phyloP scores from a whole-genome alignment of 202 grass and related monocot genomes.

The Schoenoplectus triqueter region DNA sequence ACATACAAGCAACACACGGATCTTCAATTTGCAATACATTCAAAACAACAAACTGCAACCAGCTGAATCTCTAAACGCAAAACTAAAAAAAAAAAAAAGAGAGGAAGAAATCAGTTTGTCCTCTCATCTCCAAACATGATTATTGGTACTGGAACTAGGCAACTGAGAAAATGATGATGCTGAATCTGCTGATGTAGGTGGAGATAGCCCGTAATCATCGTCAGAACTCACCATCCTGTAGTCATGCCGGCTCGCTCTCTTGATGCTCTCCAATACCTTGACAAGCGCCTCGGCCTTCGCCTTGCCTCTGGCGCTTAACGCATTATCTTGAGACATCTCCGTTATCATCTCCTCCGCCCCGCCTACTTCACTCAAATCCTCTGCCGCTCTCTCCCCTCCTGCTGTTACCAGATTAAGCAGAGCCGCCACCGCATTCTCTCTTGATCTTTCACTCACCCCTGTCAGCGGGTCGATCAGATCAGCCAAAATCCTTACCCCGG shows the following conservation, averaged over 20 bases:
- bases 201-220: not conserved
- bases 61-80: not conserved
- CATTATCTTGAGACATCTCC: slow-evolving; percentile 50
- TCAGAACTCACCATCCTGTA: slow-evolving; percentile 42
- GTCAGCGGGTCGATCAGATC: slow-evolving; percentile 55
- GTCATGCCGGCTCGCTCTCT: slow-evolving; percentile 8
- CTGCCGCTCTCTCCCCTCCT: slow-evolving; percentile 55
- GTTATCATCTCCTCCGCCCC: slow-evolving; percentile 52
- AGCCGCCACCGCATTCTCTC: slow-evolving; percentile 77
- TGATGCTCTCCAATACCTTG: slow-evolving; percentile 50
- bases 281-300: slow-evolving; percentile 70
- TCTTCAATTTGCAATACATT: not conserved
- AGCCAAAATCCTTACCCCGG: slow-evolving; percentile 69
- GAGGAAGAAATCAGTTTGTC: not conserved
- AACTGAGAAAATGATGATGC: slow-evolving; percentile 21
- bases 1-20: not conserved
- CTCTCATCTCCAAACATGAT: slow-evolving; percentile 20
- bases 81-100: not conserved
- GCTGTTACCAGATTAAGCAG: slow-evolving; percentile 77
- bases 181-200: slow-evolving; percentile 47
- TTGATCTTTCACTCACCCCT: slow-evolving; percentile 37
- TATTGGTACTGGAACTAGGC: not conserved
- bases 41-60: not conserved
- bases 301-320: slow-evolving; percentile 59
- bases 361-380: slow-evolving; percentile 51